Base-by-base conservation (phyloP, 352 stramenopile genomes). In the Phytophthora citricola region DNA sequence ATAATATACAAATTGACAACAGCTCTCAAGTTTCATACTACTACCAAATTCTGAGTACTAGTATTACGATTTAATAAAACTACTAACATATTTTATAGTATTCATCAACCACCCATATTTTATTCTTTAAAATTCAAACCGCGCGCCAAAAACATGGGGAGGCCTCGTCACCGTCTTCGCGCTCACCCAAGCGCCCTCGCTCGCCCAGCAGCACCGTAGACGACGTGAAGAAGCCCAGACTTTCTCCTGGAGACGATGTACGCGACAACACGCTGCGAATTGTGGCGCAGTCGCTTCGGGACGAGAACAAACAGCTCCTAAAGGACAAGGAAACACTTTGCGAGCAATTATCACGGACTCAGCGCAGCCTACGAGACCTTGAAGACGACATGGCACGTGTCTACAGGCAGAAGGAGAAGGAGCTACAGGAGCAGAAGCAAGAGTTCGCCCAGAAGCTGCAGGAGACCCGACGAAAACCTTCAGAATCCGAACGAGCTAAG, bases 381-480 rank as follows among this genome's bases (percentile, higher is more conserved):
- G 73, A 85, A 34, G 66, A 78, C n/a, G 76, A 87, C 38, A 34
- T 84, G 14, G 67, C 62, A 32, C 72, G 71, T 12, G 61, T 84
- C 5, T 80, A 84, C 38, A 60, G 61, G 7, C 53, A 71, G 29
- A 75, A 78, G 22, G 69, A 80, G 62, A 51, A 63, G 50, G 58
- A 85, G 11, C 57, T 66, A 31, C 71, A 78, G 31, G n/a, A 45
- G 3, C 61, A 60, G 40, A 53, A 69, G 1, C 5, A 15, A 4
- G 54, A 61, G 20, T 70, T 78, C 52, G 55, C 75, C 11, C 22
- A 66, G 15, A 58, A 81, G 36, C 41, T 60, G 2, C 45, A 69
- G 39, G 36, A 70, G 4, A 38, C 57, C 69, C 38, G 38, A 4
- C 44, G 57, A 29, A 34, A 68, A 24, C 50, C 54, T 78, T 4